Evolutionary conservation across 2,329 filamentous ascomycete genomes (phyloP).

Genomic region (Cytospora piceicola): DNA sequence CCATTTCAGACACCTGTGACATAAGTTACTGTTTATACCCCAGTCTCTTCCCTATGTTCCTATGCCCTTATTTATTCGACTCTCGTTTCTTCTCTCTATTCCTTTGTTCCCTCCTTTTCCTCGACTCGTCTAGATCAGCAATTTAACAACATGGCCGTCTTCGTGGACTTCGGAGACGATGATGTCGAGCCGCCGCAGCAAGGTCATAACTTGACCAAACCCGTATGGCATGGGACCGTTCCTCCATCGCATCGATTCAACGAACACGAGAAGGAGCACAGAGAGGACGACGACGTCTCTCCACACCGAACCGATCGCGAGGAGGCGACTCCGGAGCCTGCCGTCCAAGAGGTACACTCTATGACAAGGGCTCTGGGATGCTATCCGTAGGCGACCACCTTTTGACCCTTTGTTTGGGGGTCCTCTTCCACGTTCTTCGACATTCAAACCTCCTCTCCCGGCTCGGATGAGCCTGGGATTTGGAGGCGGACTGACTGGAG

Average conservation of each 20-base stretch:
- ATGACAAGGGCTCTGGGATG: conserved; percentile 67
- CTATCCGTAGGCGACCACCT: conserved; percentile 64
- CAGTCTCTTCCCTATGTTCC: background rate
- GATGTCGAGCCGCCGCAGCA: conserved; percentile 37
- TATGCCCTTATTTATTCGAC: background rate
- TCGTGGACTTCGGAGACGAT: conserved; percentile 41
- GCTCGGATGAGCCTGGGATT: conserved; percentile 12
- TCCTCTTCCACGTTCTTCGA: conserved; percentile 31
- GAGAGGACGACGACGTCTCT: background rate
- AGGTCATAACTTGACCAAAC: conserved; percentile 32
- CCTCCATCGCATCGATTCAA: conserved; percentile 22
- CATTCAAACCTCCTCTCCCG: conserved; percentile 31
- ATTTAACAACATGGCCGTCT: conserved; percentile 38
- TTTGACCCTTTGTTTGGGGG: conserved; percentile 31
- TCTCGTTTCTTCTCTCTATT: background rate
- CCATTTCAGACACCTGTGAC: background rate
- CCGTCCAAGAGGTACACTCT: conserved; percentile 50
- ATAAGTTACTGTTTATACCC: background rate
- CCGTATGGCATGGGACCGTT: conserved; percentile 35
- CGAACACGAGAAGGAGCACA: conserved; percentile 5
- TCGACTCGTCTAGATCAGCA: background rate
- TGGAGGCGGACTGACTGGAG: conserved; percentile 30
- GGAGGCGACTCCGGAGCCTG: conserved; percentile 33
- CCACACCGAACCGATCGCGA: conserved; percentile 28
- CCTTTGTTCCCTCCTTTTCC: background rate